Base-by-base conservation (phyloP, 2,329 filamentous ascomycete species). In the Scedosporium apiospermum region DNA sequence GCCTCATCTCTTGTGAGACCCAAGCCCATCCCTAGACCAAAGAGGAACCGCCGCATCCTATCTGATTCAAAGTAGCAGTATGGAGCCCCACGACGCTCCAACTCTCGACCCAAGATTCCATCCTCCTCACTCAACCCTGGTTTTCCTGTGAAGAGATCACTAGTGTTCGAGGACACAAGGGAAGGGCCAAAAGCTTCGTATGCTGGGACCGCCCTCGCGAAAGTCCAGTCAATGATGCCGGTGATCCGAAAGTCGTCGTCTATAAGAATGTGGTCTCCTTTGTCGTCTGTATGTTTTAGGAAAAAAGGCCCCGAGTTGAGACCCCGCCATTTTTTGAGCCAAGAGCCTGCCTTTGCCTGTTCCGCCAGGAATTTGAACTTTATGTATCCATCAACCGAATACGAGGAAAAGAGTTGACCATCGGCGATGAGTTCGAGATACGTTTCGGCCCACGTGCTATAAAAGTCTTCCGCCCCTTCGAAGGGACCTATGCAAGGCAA, bases 261-360 rank as follows among this genome's bases (percentile, higher is more conserved):
- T 1, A 38, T 38, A 38, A 38, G 34, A 38, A 38, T 38, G 10
- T 38, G 34, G 34, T 38, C 34, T 38, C 34, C 77, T 66, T 79
- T 80, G 61, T 80, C 76, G 60, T 81, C 76, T 4, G 71, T 70
- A 65, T 81, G 77, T 58, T 76, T 78, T 3, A 81, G 66, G 63
- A 74, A 79, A 66, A 74, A 79, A 34, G 46, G 53, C 1, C 34
- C 55, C 62, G 65, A 64, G 57, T 67, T 69, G 23, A 53, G 12
- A 6, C n/a, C 30, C 7, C 49, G 1, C 59, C 63, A 62, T 57
- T 60, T 53, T 10, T 34, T 9, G 9, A 34, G 12, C 21, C 21
- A 27, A 58, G 16, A 6, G 12, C 21, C 46, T n/a, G 6, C 16
- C 5, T 49, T 23, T 21, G 53, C 18, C 57, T 57, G 57, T 23